Percentiles rank a stretch among this genome's conserved stretches.
Conservation (phyloP, 164 flowering plant genomes). For the Euptelea pleiosperma region DNA sequence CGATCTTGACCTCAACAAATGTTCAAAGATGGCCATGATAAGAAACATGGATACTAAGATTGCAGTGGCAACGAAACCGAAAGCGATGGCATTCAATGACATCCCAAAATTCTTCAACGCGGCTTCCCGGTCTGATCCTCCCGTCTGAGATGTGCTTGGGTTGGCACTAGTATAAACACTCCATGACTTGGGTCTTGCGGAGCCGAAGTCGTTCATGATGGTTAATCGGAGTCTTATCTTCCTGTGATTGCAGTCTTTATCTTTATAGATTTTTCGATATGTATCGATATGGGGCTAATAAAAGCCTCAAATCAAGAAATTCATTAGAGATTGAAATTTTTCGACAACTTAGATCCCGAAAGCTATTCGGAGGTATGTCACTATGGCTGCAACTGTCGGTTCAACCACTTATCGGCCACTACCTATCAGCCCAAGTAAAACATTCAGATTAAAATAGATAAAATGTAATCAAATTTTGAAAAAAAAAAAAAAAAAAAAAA, state of each 20-base stretch:
- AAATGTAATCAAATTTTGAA: no score
- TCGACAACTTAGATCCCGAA: not conserved
- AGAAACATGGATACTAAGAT: conserved; percentile 82
- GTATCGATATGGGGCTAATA: not conserved
- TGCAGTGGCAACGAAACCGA: conserved; percentile 93
- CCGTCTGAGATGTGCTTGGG: conserved; percentile 44
- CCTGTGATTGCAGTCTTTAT: no score
- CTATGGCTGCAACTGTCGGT: conserved; percentile 2
- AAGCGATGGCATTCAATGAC: conserved; percentile 81
- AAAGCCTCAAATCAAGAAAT: not conserved
- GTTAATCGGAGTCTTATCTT: no score
- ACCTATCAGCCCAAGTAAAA: not conserved
- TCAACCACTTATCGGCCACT: no score
- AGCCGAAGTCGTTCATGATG: conserved; percentile 36
- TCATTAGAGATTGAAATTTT: not conserved
- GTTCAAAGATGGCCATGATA: conserved; percentile 62
- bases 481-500: no score
- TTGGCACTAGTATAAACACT: conserved; percentile 39
- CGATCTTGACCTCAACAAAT: conserved; percentile 7
- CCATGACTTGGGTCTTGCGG: conserved; percentile 63
- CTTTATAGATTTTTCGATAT: no score
- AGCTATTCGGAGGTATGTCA: not conserved
- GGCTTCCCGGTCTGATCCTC: conserved; percentile 30
- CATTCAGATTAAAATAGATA: no score
- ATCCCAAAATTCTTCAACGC: conserved; percentile 53